These are phyloP conservation scores for Colletotrichum simmondsii DNA, from an alignment of 2,329 filamentous ascomycete genomes.

Conservation along the genomic window DNA sequence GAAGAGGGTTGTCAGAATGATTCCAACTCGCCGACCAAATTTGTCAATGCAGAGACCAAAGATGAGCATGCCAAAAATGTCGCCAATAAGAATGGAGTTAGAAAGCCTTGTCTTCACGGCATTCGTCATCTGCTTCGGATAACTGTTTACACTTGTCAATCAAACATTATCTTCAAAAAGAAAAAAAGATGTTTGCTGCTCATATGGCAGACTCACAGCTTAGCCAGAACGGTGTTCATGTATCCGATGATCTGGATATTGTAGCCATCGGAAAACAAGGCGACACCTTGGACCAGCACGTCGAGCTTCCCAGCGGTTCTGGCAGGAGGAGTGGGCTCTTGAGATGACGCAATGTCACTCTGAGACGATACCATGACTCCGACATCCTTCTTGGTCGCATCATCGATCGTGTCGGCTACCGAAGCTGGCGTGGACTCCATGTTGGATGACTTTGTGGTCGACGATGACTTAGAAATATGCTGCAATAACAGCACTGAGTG, in stretches of 20 bases:
- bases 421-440: constrained; percentile 10
- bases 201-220: constrained; percentile 36
- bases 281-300: constrained; percentile 43
- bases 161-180: fast-evolving
- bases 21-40: constrained; percentile 56
- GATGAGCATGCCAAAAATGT: constrained; percentile 52
- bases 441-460: too few relatives aligned
- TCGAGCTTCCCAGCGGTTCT: constrained; percentile 19
- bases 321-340: neutral
- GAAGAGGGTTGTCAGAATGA: constrained; percentile 56
- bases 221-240: constrained; percentile 45
- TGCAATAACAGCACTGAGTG: neutral
- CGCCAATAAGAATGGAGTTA: constrained; percentile 52
- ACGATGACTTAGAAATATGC: too few relatives aligned
- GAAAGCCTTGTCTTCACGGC: constrained; percentile 50
- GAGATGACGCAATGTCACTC: neutral
- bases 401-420: neutral
- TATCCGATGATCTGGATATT: constrained; percentile 47
- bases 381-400: neutral
- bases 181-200: fast-evolving
- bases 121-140: constrained; percentile 45
- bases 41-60: constrained; percentile 56
- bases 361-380: neutral
- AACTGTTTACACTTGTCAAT: neutral
- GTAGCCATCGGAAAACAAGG: constrained; percentile 47